Evolutionary conservation across 352 stramenopile species (phyloP), one percentile per base, ranked within the genome.

Genomic region (Phytophthora ramorum): DNA sequence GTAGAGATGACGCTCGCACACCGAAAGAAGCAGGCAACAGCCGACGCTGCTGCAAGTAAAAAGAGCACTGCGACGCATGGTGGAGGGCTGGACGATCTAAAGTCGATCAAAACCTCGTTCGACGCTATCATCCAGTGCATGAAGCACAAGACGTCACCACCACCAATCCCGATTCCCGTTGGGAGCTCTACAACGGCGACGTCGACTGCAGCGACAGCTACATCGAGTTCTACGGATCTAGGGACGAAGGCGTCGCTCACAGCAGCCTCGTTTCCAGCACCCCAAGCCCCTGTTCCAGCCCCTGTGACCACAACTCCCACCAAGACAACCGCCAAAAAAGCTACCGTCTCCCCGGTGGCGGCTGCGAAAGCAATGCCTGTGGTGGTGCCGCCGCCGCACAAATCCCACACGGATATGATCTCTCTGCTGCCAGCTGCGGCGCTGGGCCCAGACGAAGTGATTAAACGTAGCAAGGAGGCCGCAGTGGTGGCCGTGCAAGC

Each of bases 51-150:
- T 12, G 32, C 38, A 40, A 41, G 56, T 1, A 77, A 81, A 26
- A 72, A 70, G 17, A 30, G 13, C 9, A 41, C 10, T 30, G 35
- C 20, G 53, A 26, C 37, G 14, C 34, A 30, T 32, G 30, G 38
- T 58, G 64, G 59, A 26, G 70, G 68, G n/a, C 55, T 86, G 34
- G 79, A 91, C 44, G 85, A 93, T 65, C 67, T 93, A 20, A 89
- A 90, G 67, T 91, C 87, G 28, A 92, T 95, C 59, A 81, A 78
- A 30, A 85, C 69, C 6, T 95, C 87, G 22, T 95, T 95, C 37
- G 84, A 93, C 35, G 84, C 85, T 37, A 95, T 95, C 52, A 87
- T 95, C 13, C 85, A 92, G 60, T 92, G 87, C 48, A 93, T 95
- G 87, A 95, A 95, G 68, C 76, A 78, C 45, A 94, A 96, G 64